Percentiles rank a stretch among this genome's conserved stretches.
Evolutionary conservation across 73 alveolate genomes (phyloP).

Genomic region (Symbiodinium natans): DNA sequence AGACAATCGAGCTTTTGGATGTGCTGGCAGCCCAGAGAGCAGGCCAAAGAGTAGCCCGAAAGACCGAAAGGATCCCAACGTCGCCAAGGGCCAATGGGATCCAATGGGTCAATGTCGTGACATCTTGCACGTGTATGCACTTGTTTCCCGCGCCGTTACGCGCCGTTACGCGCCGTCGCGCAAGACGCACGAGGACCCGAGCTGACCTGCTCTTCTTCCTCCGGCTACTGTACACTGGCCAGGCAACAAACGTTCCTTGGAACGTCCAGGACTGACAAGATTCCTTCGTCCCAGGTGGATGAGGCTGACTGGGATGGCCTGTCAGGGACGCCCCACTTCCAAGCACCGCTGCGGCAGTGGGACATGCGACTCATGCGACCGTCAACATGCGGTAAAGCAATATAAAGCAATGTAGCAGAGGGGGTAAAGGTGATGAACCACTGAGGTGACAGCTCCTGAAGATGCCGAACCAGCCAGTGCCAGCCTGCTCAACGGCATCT

Average conservation of each 20-base stretch:
- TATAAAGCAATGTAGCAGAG: too few species aligned
- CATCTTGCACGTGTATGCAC: too few species aligned
- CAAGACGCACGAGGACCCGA: slow-evolving; percentile 74
- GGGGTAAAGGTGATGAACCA: not conserved
- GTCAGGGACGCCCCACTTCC: slow-evolving; percentile 80
- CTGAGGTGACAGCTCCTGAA: slow-evolving; percentile 76
- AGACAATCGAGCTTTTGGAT: slow-evolving; percentile 73
- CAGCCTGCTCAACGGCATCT: slow-evolving; percentile 61
- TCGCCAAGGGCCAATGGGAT: too few species aligned
- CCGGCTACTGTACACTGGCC: slow-evolving; percentile 90
- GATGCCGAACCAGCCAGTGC: slow-evolving; percentile 93
- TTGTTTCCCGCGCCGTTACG: too few species aligned
- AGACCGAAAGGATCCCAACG: too few species aligned
- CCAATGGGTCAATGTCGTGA: too few species aligned
- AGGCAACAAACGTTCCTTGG: not conserved
- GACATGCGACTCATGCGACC: too few species aligned
- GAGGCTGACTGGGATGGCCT: slow-evolving; percentile 93
- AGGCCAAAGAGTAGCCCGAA: too few species aligned
- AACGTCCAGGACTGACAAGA: not conserved
- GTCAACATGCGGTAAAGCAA: too few species aligned
- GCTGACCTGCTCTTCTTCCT: slow-evolving; percentile 82
- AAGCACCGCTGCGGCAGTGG: not conserved
- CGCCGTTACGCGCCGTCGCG: too few species aligned
- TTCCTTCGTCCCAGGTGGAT: slow-evolving; percentile 37
- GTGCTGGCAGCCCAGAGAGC: not conserved